Evolutionary conservation across 2,329 filamentous ascomycete species (phyloP), one percentile per base, ranked within the genome.

Genomic region (Alternaria triticimaculans): DNA sequence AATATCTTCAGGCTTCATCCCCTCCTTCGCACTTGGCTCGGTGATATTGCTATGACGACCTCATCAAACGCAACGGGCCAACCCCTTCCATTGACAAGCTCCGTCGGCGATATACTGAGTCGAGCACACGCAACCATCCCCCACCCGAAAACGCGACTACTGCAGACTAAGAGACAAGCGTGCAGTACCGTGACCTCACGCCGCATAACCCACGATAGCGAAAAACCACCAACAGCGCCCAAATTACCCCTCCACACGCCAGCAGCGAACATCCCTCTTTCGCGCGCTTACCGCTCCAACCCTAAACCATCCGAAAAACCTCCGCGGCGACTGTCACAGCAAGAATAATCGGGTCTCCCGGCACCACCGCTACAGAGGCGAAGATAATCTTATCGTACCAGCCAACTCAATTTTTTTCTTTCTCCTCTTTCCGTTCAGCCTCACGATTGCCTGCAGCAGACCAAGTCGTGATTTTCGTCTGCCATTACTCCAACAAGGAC

Each of bases 231-330:
- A 53, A 41, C 28, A 33, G 30, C 28, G 37, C 30, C 15, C n/a
- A 43, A 21, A 30, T 15, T 55, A 63, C 60, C 60, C 60, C 56
- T 55, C 60, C 60, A 60, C 53, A 30, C 26, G 37, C 55, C 45
- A 28, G 48, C 48, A 26, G 15, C 44, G 53, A 60, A 49, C 55
- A 46, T 56, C 20, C 55, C 54, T 44, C 46, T 53, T 41, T 63
- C 46, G 57, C 61, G 61, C 61, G 61, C 61, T 60, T 63, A 63
- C 61, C 61, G 61, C 61, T 25, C 57, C 37, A n/a, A 55, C 54
- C 37, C 37, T 46, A 26, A 45, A 56, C 25, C 37, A 43, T 4
- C 48, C 44, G 44, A 26, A 56, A 55, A 51, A 37, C 25, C 20
- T 44, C 23, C 25, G 23, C 37, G 30, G 30, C 37, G 15, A 33